Conservation (phyloP, 1,139 yeast genomes). For the Scheffersomyces lignicola region DNA sequence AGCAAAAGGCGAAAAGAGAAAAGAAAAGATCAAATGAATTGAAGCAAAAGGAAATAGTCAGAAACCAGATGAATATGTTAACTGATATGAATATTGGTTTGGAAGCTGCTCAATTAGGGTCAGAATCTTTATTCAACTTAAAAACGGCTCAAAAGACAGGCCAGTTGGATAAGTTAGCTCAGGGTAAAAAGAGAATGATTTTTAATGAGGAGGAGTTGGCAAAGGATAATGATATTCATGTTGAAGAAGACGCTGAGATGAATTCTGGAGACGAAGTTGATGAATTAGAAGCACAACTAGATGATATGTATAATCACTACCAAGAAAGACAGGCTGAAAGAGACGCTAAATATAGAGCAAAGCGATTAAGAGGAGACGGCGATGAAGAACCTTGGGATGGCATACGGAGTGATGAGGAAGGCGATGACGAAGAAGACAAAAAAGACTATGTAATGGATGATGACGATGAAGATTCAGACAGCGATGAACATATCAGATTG, state of each 20-base stretch:
- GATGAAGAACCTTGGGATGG: constrained; percentile 91
- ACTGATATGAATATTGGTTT: constrained; percentile 92
- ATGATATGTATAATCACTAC: constrained; percentile 75
- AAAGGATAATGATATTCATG: constrained; percentile 54
- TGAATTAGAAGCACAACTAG: constrained; percentile 76
- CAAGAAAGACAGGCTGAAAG: constrained; percentile 75
- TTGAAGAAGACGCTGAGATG: constrained; percentile 38
- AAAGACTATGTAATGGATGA: constrained; percentile 48
- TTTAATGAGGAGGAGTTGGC: constrained; percentile 56
- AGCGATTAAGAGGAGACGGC: constrained; percentile 76
- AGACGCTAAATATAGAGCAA: constrained; percentile 79
- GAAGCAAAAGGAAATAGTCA: constrained; percentile 82
- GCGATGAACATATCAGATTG: constrained; percentile 71
- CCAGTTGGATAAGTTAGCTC: constrained; percentile 65
- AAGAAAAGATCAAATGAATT: constrained; percentile 78
- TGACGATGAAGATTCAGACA: constrained; percentile 54
- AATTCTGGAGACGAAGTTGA: constrained; percentile 65
- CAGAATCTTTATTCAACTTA: constrained; percentile 79
- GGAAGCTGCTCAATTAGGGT: constrained; percentile 84
- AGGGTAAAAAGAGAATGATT: constrained; percentile 81
- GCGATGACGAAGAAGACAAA: constrained; percentile 39
- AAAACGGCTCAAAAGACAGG: constrained; percentile 86
- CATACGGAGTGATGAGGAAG: constrained; percentile 49
- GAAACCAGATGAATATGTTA: constrained; percentile 96
- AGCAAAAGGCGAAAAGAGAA: constrained; percentile 70